Evolutionary conservation across 179 eudicot genomes (phyloP), one percentile per base, ranked within the genome.

Genomic region (Nepenthes alata): DNA sequence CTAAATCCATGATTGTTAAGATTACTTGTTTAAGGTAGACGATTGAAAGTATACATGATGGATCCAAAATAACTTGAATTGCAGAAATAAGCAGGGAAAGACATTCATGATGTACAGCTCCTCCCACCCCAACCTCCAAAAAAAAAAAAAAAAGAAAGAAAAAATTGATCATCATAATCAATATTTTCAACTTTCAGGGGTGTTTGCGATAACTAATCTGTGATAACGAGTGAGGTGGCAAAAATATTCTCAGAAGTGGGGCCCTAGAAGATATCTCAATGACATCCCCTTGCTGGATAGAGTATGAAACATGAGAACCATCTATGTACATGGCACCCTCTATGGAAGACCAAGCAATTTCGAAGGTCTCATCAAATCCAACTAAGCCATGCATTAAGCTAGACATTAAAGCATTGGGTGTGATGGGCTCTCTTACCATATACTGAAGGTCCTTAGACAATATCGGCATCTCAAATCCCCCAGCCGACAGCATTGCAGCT

Each of bases 401-500:
- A 11, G 75, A 35, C 58, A 66, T 69, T 55, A 73, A 59, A 60
- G 70, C 72, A 59, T 62, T 70, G 1, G 86, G 75, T 62, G 72
- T 57, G 57, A 81, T 83, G 41, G 98, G 98, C 72, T 91, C 98
- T 69, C 95, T 77, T 47, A 86, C 95, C 73, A 84, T 80, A 56
- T 89, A 89, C 57, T 91, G 96, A 47, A 91, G 89, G 59, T 91
- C 91, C 66, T 79, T 81, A 2, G 91, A 86, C 62, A 83, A 62
- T 53, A 81, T 73, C 47, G 84, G 98, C 98, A 91, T 89, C 15
- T 70, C 55, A 44, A 70, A 85, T 58, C 98, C 98, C 72, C 98
- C 98, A 0, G 88, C 85, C 37, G 98, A 91, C 25, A 72, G 91
- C 88, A 89, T 91, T 6, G 96, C 98, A 71, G 98, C 96, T 5